Evolutionary conservation across 192 early-diverging fungal genomes (phyloP).

Genomic region (Obelidium mucronatum): DNA sequence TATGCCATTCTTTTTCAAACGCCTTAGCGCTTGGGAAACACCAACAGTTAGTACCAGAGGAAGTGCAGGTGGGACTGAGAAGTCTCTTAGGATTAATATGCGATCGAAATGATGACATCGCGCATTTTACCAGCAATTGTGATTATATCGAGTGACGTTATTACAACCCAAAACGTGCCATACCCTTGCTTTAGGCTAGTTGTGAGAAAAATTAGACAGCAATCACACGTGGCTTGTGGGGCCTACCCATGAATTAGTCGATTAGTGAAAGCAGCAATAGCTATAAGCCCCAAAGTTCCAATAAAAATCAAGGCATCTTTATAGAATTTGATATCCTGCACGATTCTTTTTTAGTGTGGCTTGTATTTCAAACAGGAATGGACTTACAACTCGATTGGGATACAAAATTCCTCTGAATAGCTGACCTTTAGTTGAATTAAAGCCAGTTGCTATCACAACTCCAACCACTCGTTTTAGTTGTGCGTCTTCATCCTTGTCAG

Average conservation of each 20-base stretch:
- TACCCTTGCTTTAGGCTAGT: conserved; percentile 26
- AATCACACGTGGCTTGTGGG: background rate
- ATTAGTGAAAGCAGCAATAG: conserved; percentile 49
- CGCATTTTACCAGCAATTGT: conserved; percentile 60
- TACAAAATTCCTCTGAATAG: conserved; percentile 55
- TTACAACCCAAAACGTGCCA: conserved; percentile 22
- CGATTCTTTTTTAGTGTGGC: background rate
- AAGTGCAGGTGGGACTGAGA: conserved; percentile 56
- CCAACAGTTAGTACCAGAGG: conserved; percentile 57
- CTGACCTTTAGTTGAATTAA: conserved; percentile 53
- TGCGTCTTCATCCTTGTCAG: conserved; percentile 16
- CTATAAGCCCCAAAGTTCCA: conserved; percentile 42
- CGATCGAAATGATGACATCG: no score
- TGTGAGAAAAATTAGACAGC: background rate
- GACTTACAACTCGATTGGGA: conserved; percentile 39
- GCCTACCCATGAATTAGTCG: conserved; percentile 39
- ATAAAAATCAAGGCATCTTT: conserved; percentile 53
- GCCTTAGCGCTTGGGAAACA: conserved; percentile 39
- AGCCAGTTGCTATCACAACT: conserved; percentile 53
- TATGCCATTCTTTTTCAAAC: conserved; percentile 45
- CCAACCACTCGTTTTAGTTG: conserved; percentile 28
- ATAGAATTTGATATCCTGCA: conserved; percentile 58
- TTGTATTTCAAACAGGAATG: conserved; percentile 10
- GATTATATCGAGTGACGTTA: conserved; percentile 53
- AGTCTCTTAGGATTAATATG: no score